Evolutionary conservation across 495 filamentous ascomycete species (phyloP).

Genomic region (Emericellopsis terricola): DNA sequence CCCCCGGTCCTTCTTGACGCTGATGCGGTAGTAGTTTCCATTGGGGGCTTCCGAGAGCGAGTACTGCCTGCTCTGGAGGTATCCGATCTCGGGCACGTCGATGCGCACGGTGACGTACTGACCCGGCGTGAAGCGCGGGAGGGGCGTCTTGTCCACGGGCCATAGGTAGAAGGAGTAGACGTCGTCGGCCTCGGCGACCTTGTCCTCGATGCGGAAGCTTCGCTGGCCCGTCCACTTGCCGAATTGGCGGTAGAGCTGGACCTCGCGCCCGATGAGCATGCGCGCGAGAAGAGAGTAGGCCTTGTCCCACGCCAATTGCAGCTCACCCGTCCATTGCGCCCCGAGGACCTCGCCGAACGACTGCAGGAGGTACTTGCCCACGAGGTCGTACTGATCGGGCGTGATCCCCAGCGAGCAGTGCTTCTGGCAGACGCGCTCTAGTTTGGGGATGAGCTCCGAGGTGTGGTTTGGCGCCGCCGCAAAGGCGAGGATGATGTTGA

Average conservation of each 20-base stretch:
- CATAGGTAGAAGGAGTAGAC: slow-evolving; percentile 56
- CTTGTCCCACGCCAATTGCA: slow-evolving; percentile 45
- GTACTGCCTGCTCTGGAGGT: slow-evolving; percentile 54
- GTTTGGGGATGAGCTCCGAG: slow-evolving; percentile 39
- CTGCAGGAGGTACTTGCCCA: slow-evolving; percentile 45
- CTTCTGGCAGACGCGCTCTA: slow-evolving; percentile 57
- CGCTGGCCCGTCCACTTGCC: slow-evolving; percentile 45
- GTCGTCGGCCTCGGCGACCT: slow-evolving; percentile 41
- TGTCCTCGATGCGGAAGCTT: slow-evolving; percentile 44
- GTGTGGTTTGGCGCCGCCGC: slow-evolving; percentile 54
- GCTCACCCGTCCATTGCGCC: slow-evolving; percentile 42
- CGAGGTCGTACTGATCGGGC: slow-evolving; percentile 51
- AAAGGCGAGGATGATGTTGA: slow-evolving; percentile 47
- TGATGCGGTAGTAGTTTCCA: slow-evolving; percentile 46
- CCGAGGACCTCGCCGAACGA: slow-evolving; percentile 52
- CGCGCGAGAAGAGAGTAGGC: slow-evolving; percentile 58
- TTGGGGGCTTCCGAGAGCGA: slow-evolving; percentile 45
- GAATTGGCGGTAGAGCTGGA: slow-evolving; percentile 36
- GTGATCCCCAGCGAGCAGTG: slow-evolving; percentile 53
- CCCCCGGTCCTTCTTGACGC: slow-evolving; percentile 47
- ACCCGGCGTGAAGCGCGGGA: slow-evolving; percentile 45
- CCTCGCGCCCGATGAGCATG: slow-evolving; percentile 48
- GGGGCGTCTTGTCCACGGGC: slow-evolving; percentile 39
- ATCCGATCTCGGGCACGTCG: slow-evolving; percentile 34
- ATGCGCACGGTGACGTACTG: slow-evolving; percentile 51